A percentile compares a stretch with the other conserved stretches of the same genome.
These are phyloP conservation scores for Biscutella laevigata DNA, from an alignment of 441 rosid genomes.

Conservation along the genomic window DNA sequence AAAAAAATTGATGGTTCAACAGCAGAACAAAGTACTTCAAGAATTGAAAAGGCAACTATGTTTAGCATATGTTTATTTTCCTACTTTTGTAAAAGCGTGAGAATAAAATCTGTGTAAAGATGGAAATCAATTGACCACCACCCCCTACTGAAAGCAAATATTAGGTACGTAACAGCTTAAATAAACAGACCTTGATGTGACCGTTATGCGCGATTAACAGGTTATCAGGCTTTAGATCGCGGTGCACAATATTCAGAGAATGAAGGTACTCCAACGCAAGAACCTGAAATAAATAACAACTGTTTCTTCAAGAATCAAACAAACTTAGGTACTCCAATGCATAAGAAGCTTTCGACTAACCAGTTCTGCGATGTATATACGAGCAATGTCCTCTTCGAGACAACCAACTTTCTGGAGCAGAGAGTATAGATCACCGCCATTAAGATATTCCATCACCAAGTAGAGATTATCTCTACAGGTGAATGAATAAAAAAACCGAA, in stretches of 20 bases:
- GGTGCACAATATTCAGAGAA: conserved; percentile 70
- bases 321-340: conserved; percentile 8
- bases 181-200: conserved; percentile 71
- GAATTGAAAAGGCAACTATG: background rate
- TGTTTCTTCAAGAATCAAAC: conserved; percentile 1
- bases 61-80: background rate
- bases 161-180: conserved; percentile 12
- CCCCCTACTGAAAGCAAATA: conserved; percentile 5
- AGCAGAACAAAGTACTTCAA: conserved; percentile 6
- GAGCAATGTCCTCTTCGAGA: conserved; percentile 75
- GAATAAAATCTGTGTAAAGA: background rate
- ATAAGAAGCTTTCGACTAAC: conserved; percentile 34
- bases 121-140: background rate
- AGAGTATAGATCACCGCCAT: conserved; percentile 79
- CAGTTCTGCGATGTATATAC: conserved; percentile 78
- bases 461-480: conserved; percentile 83
- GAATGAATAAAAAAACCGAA: conserved; percentile 79
- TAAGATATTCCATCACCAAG: conserved; percentile 89
- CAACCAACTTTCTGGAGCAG: conserved; percentile 75
- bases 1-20: conserved; percentile 19
- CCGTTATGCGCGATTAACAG: conserved; percentile 79
- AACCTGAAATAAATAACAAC: conserved; percentile 43
- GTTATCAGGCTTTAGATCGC: conserved; percentile 86
- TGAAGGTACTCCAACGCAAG: conserved; percentile 87
- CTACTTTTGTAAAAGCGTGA: background rate